Percentiles rank a stretch among this genome's conserved stretches.
Evolutionary conservation across 2,329 filamentous ascomycete genomes (phyloP).

Genomic region (Albifimbria verrucaria): DNA sequence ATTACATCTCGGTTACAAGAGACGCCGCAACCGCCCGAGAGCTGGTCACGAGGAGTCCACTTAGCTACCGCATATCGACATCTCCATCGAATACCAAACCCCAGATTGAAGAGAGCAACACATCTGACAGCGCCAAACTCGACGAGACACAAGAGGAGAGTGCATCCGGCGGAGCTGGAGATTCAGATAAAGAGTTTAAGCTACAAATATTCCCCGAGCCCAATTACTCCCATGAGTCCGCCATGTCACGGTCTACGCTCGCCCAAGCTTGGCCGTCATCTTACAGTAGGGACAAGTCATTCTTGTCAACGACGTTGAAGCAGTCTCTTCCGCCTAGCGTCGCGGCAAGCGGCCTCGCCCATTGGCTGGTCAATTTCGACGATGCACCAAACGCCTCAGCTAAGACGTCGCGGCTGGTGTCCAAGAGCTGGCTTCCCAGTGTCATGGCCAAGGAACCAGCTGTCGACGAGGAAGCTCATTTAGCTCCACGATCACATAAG

Average conservation of each 20-base stretch:
- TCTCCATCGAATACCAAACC: conserved; percentile 22
- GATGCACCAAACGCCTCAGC: neutral
- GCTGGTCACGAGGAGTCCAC: conserved; percentile 43
- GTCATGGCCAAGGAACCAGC: conserved; percentile 10
- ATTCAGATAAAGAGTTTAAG: conserved; percentile 32
- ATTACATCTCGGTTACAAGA: conserved; percentile 48
- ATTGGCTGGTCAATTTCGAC: conserved; percentile 33
- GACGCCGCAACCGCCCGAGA: conserved; percentile 32
- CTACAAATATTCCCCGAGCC: conserved; percentile 37
- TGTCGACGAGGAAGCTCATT: neutral
- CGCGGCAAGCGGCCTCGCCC: conserved; percentile 34
- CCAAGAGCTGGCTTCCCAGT: conserved; percentile 20
- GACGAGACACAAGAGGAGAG: neutral
- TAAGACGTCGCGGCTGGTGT: conserved; percentile 14
- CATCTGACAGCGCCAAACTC: no score
- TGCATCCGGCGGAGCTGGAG: neutral
- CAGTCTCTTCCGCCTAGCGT: conserved; percentile 36
- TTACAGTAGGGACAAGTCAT: conserved; percentile 27
- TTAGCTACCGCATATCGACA: conserved; percentile 40
- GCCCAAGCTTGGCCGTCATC: conserved; percentile 39
- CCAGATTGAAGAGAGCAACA: conserved; percentile 34
- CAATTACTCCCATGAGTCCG: conserved; percentile 35
- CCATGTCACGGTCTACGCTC: conserved; percentile 32
- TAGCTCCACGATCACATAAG: no score
- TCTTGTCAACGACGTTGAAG: conserved; percentile 33